Percentiles rank a stretch among this genome's conserved stretches.
These are phyloP conservation scores for Phytophthora sojae DNA, from an alignment of 352 stramenopile species.

Conservation along the genomic window DNA sequence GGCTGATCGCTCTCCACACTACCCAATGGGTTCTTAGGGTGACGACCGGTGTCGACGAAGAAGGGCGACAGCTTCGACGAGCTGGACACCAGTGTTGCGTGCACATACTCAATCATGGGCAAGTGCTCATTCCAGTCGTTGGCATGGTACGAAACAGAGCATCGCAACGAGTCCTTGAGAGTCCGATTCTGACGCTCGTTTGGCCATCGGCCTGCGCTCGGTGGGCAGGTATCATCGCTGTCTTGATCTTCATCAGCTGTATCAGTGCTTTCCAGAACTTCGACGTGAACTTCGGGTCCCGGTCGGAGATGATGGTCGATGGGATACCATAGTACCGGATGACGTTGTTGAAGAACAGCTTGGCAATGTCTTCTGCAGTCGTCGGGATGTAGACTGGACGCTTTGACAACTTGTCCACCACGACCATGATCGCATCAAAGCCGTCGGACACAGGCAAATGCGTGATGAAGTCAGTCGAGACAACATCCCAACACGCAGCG, in stretches of 20 bases:
- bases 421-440: neutral
- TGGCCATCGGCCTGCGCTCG: neutral
- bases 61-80: neutral
- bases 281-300: neutral
- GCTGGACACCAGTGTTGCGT: neutral
- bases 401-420: neutral
- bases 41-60: no score
- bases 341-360: neutral
- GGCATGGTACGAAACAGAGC: neutral
- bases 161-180: neutral
- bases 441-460: neutral
- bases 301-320: neutral
- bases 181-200: neutral
- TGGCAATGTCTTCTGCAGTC: neutral
- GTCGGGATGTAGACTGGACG: neutral
- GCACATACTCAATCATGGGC: neutral
- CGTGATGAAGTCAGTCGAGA: neutral
- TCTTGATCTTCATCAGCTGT: neutral
- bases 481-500: neutral
- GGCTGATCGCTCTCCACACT: no score
- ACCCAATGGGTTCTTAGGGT: no score
- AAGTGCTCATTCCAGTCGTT: neutral
- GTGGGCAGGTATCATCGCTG: neutral
- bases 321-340: neutral
- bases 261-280: neutral